A percentile compares a stretch with the other conserved stretches of the same genome.
Conservation (phyloP, 2,329 filamentous ascomycete genomes). For the Pseudophaeomoniella oleicola region DNA sequence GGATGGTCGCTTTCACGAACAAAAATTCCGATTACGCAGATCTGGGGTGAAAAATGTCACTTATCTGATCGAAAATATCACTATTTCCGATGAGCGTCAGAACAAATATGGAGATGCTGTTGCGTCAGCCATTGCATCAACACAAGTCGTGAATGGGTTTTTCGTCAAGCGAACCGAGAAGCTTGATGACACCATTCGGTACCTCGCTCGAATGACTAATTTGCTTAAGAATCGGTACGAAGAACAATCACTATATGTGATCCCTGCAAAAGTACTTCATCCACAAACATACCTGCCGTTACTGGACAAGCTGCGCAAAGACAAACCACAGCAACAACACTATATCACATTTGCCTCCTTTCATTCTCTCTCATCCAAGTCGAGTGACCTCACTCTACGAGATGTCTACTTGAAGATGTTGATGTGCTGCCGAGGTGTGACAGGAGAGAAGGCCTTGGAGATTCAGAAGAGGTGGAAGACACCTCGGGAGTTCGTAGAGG, state of each 20-base stretch:
- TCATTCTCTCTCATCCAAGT: constrained; percentile 59
- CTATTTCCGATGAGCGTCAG: constrained; percentile 39
- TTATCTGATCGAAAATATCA: constrained; percentile 64
- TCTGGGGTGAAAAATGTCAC: constrained; percentile 63
- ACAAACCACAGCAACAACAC: constrained; percentile 42
- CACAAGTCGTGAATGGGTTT: constrained; percentile 64
- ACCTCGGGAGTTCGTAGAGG: constrained; percentile 55
- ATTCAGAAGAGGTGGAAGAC: constrained; percentile 70
- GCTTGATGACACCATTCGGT: constrained; percentile 64
- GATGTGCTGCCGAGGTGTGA: constrained; percentile 63
- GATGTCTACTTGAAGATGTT: constrained; percentile 75
- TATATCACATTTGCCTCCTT: constrained; percentile 59
- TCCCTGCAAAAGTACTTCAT: constrained; percentile 14
- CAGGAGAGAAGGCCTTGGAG: constrained; percentile 63
- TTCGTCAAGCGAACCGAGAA: constrained; percentile 64
- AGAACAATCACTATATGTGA: constrained; percentile 8
- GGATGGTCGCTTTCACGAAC: constrained; percentile 69
- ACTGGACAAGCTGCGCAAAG: constrained; percentile 41
- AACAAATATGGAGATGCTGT: constrained; percentile 52
- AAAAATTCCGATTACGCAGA: constrained; percentile 63
- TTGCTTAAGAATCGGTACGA: constrained; percentile 51
- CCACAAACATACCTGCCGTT: constrained; percentile 52
- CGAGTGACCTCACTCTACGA: constrained; percentile 55
- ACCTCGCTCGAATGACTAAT: constrained; percentile 57
- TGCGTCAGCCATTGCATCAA: constrained; percentile 58